These are phyloP conservation scores for Malania oleifera DNA, from an alignment of 164 flowering plant genomes.

Conservation along the genomic window DNA sequence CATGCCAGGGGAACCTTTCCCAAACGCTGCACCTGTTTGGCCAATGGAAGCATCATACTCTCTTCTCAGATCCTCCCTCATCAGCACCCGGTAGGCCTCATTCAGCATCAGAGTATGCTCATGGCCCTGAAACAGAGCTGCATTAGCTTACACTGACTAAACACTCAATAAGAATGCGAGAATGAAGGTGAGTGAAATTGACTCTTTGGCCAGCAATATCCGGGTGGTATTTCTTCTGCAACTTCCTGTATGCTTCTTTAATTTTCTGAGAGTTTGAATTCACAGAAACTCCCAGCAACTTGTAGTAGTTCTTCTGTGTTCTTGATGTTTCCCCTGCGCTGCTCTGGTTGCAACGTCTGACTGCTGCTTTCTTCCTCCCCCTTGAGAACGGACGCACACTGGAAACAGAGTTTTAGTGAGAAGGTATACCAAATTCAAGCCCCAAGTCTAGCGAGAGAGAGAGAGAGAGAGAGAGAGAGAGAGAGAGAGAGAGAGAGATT, in stretches of 20 bases:
- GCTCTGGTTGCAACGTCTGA: constrained; percentile 17
- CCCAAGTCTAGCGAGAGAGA: too few species aligned
- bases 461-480: too few species aligned
- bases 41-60: constrained; percentile 54
- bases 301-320: constrained; percentile 36
- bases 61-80: constrained; percentile 51
- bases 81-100: constrained; percentile 58
- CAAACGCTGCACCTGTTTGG: constrained; percentile 15
- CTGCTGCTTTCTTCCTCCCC: background rate
- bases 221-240: constrained; percentile 70
- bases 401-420: background rate
- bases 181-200: background rate
- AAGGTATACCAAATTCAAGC: too few species aligned
- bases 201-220: constrained; percentile 71
- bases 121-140: constrained; percentile 58
- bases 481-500: too few species aligned
- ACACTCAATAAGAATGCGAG: too few species aligned
- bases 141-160: too few species aligned
- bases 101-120: constrained; percentile 50
- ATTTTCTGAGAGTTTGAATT: constrained; percentile 46
- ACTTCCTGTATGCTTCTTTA: constrained; percentile 60
- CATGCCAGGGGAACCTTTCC: constrained; percentile 14
- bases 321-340: constrained; percentile 10
- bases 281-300: constrained; percentile 57
- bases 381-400: background rate